Percentiles rank a stretch among this genome's conserved stretches.
Evolutionary conservation across 2,329 filamentous ascomycete species (phyloP).

Genomic region (Pseudocercospora macadamiae): DNA sequence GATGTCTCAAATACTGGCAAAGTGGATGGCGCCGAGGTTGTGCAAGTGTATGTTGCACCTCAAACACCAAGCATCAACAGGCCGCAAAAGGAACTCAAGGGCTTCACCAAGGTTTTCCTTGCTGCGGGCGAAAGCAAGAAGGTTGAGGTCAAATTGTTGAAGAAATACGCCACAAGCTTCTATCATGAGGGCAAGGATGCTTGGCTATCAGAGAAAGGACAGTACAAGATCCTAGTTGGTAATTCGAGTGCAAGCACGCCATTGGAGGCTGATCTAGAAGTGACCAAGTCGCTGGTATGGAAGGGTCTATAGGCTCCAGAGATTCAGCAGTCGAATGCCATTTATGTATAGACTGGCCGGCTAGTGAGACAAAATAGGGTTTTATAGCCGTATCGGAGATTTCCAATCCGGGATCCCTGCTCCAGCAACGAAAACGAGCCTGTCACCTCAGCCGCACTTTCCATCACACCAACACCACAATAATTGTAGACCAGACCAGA

Average conservation of each 20-base stretch:
- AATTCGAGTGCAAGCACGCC: slow-evolving; percentile 59
- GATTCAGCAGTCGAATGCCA: too few species aligned
- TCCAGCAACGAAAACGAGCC: too few species aligned
- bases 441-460: neutral
- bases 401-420: neutral
- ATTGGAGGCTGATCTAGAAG: slow-evolving; percentile 58
- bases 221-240: slow-evolving; percentile 65
- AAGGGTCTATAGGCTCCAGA: slow-evolving; percentile 52
- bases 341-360: too few species aligned
- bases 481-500: too few species aligned
- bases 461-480: neutral
- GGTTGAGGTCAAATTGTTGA: slow-evolving; percentile 60
- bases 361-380: too few species aligned
- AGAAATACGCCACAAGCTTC: slow-evolving; percentile 69
- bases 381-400: neutral
- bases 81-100: slow-evolving; percentile 71
- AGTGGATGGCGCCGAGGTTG: slow-evolving; percentile 63
- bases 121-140: slow-evolving; percentile 60
- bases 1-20: slow-evolving; percentile 61
- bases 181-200: slow-evolving; percentile 69
- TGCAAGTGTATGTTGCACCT: slow-evolving; percentile 70
- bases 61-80: slow-evolving; percentile 64
- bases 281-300: slow-evolving; percentile 69
- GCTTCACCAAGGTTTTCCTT: slow-evolving; percentile 67
- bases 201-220: slow-evolving; percentile 69